Evolutionary conservation across 2,329 filamentous ascomycete genomes (phyloP).

Genomic region (Aplosporella prunicola): DNA sequence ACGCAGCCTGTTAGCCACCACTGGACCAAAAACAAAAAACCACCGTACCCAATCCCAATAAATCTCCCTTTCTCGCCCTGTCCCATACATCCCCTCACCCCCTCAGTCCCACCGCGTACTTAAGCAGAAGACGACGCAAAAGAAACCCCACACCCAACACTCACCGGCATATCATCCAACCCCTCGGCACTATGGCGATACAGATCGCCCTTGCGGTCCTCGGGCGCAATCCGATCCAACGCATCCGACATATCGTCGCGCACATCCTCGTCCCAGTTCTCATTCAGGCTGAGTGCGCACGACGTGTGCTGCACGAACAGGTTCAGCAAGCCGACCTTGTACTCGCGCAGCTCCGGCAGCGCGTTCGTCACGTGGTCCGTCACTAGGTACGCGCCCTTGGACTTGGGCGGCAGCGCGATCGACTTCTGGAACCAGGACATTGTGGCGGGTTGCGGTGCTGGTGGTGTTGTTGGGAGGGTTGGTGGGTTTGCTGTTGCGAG

Average conservation of each 20-base stretch:
- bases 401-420: conserved; percentile 65
- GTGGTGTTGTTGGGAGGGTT: conserved; percentile 21
- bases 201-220: conserved; percentile 55
- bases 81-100: too few species aligned
- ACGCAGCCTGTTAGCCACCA: too few species aligned
- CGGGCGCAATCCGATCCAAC: conserved; percentile 79
- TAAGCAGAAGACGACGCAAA: not conserved
- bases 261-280: conserved; percentile 85
- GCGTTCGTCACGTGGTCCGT: conserved; percentile 63
- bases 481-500: conserved; percentile 11
- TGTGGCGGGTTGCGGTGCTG: conserved; percentile 16
- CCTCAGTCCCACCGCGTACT: not conserved
- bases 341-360: conserved; percentile 70
- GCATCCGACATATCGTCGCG: conserved; percentile 88
- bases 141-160: too few species aligned
- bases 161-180: conserved; percentile 81
- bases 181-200: conserved; percentile 88
- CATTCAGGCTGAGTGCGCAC: conserved; percentile 83
- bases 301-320: conserved; percentile 94
- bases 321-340: conserved; percentile 66
- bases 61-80: too few species aligned
- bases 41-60: not conserved
- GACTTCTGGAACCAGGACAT: conserved; percentile 79
- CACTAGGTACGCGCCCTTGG: conserved; percentile 80
- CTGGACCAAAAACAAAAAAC: not conserved